Evolutionary conservation across 805 yeast genomes (phyloP).

Genomic region (Wickerhamiella australiensis): DNA sequence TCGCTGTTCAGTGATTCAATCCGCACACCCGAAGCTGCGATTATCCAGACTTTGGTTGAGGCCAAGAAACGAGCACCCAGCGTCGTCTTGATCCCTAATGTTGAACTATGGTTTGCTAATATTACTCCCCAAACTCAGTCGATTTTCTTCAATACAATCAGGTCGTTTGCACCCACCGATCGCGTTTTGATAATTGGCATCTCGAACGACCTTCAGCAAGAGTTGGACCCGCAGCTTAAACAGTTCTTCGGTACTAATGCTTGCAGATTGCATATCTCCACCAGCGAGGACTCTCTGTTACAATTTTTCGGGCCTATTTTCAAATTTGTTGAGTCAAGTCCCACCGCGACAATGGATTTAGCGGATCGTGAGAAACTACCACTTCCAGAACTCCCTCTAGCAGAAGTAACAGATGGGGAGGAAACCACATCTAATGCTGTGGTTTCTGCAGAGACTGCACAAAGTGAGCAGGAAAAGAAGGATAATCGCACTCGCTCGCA

Average conservation of each 20-base stretch:
- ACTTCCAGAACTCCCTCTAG: conserved; percentile 33
- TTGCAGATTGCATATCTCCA: conserved; percentile 36
- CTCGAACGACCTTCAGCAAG: conserved; percentile 38
- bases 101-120: conserved; percentile 62
- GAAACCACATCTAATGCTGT: no score
- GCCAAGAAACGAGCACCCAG: conserved; percentile 85
- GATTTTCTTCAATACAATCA: conserved; percentile 56
- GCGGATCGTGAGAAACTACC: conserved; percentile 34
- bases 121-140: conserved; percentile 59
- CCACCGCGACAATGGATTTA: conserved; percentile 56
- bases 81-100: conserved; percentile 68
- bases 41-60: conserved; percentile 75
- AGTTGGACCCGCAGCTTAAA: conserved; percentile 38
- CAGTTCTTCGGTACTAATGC: conserved; percentile 46
- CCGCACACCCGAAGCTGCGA: conserved; percentile 67
- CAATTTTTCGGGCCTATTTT: conserved; percentile 46
- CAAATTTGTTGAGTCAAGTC: conserved; percentile 50
- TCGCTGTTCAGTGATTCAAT: conserved; percentile 66
- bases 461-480: conserved; percentile 35
- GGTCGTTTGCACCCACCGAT: conserved; percentile 60
- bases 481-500: conserved; percentile 79
- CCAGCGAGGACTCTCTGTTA: conserved; percentile 32
- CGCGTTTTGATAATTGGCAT: conserved; percentile 62
- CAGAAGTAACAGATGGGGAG: conserved; percentile 29
- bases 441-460: background rate